phyloP scores from a whole-genome alignment of 1,284 basidiomycete genomes.

The Dichomitus squalens region DNA sequence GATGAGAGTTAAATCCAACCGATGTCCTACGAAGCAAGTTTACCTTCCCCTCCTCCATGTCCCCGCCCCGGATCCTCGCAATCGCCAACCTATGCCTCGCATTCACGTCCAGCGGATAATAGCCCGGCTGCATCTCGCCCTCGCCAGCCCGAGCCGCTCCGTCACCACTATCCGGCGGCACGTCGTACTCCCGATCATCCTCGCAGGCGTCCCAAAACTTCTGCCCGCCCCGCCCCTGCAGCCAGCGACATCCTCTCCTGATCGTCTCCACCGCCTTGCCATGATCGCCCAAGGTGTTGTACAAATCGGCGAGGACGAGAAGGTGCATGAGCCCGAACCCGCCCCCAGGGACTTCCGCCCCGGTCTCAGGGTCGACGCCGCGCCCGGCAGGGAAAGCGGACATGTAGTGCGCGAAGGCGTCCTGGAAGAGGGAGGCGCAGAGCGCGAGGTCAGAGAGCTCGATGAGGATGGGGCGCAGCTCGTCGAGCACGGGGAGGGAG shows the following conservation, averaged over 20 bases:
- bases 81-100: constrained; percentile 87
- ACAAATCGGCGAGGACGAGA: constrained; percentile 83
- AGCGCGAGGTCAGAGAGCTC: constrained; percentile 66
- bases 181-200: constrained; percentile 90
- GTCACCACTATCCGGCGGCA: constrained; percentile 30
- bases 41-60: constrained; percentile 83
- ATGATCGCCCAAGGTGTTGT: constrained; percentile 72
- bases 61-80: constrained; percentile 80
- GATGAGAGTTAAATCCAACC: neutral
- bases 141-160: constrained; percentile 28
- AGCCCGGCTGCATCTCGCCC: constrained; percentile 50
- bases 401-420: constrained; percentile 56
- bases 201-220: constrained; percentile 81
- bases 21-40: constrained; percentile 23
- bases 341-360: constrained; percentile 40
- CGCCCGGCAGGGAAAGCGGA: constrained; percentile 37
- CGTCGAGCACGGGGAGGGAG: constrained; percentile 79
- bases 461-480: constrained; percentile 79
- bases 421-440: constrained; percentile 68
- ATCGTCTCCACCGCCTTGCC: constrained; percentile 74
- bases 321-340: constrained; percentile 67
- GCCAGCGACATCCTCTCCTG: constrained; percentile 82
- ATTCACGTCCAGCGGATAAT: constrained; percentile 76
- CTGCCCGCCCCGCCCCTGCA: constrained; percentile 80
- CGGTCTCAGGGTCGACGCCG: constrained; percentile 30